A percentile compares a stretch with the other conserved stretches of the same genome.
Evolutionary conservation across 2,329 filamentous ascomycete species (phyloP).

Genomic region (Cladosporium sphaerospermum): DNA sequence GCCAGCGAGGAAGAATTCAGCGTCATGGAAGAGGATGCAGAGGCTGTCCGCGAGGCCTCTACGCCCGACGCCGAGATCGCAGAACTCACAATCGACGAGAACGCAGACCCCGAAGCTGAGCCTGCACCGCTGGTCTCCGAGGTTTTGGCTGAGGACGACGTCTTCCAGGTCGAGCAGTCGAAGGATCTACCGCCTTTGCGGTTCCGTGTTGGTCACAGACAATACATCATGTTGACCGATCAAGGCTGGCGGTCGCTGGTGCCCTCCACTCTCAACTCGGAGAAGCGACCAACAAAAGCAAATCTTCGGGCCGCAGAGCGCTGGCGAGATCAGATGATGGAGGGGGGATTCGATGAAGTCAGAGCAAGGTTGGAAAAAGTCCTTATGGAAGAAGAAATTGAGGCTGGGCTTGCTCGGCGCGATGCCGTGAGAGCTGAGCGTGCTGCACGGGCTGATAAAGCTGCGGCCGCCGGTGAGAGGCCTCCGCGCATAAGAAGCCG

Average conservation of each 20-base stretch:
- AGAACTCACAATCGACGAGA: conserved; percentile 11
- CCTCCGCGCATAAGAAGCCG: too few relatives aligned
- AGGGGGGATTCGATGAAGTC: too few relatives aligned
- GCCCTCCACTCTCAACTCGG: too few relatives aligned
- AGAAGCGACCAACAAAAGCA: too few relatives aligned
- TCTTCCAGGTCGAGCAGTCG: conserved; percentile 23
- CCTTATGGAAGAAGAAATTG: too few relatives aligned
- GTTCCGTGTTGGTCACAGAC: conserved; percentile 25
- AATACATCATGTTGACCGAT: conserved; percentile 26
- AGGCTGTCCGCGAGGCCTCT: conserved; percentile 12
- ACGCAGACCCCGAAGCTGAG: conserved; percentile 12
- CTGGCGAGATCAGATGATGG: too few relatives aligned
- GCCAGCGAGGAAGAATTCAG: conserved; percentile 14
- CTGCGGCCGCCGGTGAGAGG: too few relatives aligned
- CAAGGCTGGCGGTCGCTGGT: conserved; percentile 21
- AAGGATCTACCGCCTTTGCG: conserved; percentile 22
- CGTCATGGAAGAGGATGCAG: conserved; percentile 16
- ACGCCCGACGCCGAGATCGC: conserved; percentile 16
- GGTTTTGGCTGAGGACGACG: conserved; percentile 21
- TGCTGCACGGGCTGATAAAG: too few relatives aligned
- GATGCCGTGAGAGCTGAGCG: too few relatives aligned
- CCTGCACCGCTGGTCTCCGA: conserved; percentile 22
- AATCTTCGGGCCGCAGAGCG: too few relatives aligned
- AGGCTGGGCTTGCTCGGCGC: too few relatives aligned
- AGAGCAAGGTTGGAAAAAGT: too few relatives aligned